Conservation (phyloP, 768 basidiomycete species). For the Suillus brevipes region DNA sequence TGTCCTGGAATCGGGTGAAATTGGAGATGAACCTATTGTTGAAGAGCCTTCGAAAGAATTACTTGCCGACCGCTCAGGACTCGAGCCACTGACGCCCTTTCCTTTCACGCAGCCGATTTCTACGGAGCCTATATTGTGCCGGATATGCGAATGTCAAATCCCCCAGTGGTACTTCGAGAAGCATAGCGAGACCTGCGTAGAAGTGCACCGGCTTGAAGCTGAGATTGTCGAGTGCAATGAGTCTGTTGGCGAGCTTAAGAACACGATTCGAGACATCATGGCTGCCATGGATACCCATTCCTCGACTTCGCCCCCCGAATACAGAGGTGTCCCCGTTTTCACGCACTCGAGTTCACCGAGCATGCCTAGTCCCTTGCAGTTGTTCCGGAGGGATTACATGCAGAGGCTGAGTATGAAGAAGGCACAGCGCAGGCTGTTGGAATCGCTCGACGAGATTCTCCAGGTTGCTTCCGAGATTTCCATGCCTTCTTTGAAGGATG, state of each 20-base stretch:
- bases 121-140: constrained; percentile 84
- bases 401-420: constrained; percentile 80
- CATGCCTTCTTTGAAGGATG: constrained; percentile 87
- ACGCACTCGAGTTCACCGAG: constrained; percentile 70
- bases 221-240: constrained; percentile 95
- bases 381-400: constrained; percentile 77
- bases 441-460: constrained; percentile 85
- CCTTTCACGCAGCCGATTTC: constrained; percentile 78
- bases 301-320: constrained; percentile 68
- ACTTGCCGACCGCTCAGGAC: constrained; percentile 37
- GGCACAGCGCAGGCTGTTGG: constrained; percentile 76
- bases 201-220: constrained; percentile 93
- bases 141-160: constrained; percentile 95
- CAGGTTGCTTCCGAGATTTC: constrained; percentile 79
- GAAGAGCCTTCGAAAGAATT: constrained; percentile 36
- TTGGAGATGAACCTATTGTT: constrained; percentile 37
- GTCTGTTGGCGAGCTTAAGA: constrained; percentile 81
- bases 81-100: constrained; percentile 65
- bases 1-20: constrained; percentile 49
- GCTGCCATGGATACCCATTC: constrained; percentile 74
- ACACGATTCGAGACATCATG: constrained; percentile 78
- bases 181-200: constrained; percentile 98
- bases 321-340: constrained; percentile 85
- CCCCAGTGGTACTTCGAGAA: constrained; percentile 99
- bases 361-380: constrained; percentile 71